Evolutionary conservation across 495 filamentous ascomycete species (phyloP).

Genomic region (Tuber magnatum): DNA sequence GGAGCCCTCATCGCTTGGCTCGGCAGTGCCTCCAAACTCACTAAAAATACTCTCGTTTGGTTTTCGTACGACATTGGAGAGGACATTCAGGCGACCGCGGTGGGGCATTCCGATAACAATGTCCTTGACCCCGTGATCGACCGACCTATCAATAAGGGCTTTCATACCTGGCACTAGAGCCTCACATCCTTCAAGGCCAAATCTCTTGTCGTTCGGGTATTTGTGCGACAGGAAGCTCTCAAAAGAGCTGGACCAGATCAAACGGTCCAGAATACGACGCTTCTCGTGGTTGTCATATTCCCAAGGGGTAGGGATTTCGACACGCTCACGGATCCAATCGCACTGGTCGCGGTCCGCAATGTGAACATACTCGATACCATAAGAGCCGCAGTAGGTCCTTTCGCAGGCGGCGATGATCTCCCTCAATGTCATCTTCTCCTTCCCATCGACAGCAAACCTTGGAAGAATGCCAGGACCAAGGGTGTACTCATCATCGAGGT

Average conservation of each 20-base stretch:
- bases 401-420: slow-evolving; percentile 93
- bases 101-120: slow-evolving; percentile 99
- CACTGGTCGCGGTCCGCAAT: slow-evolving; percentile 96
- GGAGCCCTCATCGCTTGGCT: slow-evolving; percentile 88
- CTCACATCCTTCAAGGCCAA: slow-evolving; percentile 95
- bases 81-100: slow-evolving; percentile 93
- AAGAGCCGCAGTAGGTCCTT: slow-evolving; percentile 90
- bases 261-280: slow-evolving; percentile 88
- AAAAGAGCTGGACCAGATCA: slow-evolving; percentile 97
- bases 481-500: slow-evolving; percentile 83
- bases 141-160: slow-evolving; percentile 92
- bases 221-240: slow-evolving; percentile 90
- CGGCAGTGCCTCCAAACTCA: slow-evolving; percentile 85
- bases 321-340: slow-evolving; percentile 91
- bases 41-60: slow-evolving; percentile 99
- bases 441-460: slow-evolving; percentile 75
- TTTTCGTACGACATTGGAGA: slow-evolving; percentile 97
- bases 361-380: slow-evolving; percentile 96
- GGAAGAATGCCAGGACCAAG: slow-evolving; percentile 94
- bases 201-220: slow-evolving; percentile 99
- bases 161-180: slow-evolving; percentile 98
- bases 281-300: slow-evolving; percentile 96
- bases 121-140: slow-evolving; percentile 96
- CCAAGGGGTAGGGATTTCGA: slow-evolving; percentile 90
- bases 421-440: slow-evolving; percentile 90